Evolutionary conservation across 2,329 filamentous ascomycete species (phyloP).

Genomic region (Aureobasidium sp.): DNA sequence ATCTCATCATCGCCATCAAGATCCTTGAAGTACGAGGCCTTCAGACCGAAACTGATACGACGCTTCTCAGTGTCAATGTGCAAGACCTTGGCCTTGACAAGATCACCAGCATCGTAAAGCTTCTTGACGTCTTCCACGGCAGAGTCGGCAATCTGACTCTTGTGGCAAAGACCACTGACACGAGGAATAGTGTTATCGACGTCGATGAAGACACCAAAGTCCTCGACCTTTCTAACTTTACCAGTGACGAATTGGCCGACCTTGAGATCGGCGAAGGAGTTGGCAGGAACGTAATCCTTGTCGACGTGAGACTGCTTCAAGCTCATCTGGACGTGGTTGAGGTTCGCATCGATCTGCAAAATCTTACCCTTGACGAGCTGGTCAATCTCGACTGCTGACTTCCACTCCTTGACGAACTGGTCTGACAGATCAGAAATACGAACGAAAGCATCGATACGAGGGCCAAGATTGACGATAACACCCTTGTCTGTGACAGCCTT

Average conservation of each 20-base stretch:
- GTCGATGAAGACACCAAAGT: slow-evolving; percentile 91
- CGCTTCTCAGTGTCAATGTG: slow-evolving; percentile 67
- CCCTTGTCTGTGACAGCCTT: slow-evolving; percentile 86
- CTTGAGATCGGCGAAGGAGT: slow-evolving; percentile 69
- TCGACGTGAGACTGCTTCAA: slow-evolving; percentile 80
- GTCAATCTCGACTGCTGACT: slow-evolving; percentile 75
- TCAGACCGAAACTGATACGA: slow-evolving; percentile 81
- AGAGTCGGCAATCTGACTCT: slow-evolving; percentile 83
- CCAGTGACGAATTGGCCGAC: slow-evolving; percentile 77
- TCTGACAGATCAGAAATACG: slow-evolving; percentile 86
- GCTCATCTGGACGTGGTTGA: slow-evolving; percentile 72
- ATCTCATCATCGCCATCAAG: slow-evolving; percentile 40
- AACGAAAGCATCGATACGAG: slow-evolving; percentile 72
- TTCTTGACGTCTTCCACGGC: slow-evolving; percentile 76
- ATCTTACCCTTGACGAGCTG: slow-evolving; percentile 87
- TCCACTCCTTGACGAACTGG: slow-evolving; percentile 90
- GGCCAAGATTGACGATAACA: slow-evolving; percentile 76
- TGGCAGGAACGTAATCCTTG: slow-evolving; percentile 63
- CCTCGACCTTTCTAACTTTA: slow-evolving; percentile 85
- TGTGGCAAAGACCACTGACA: slow-evolving; percentile 87
- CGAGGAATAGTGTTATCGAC: slow-evolving; percentile 72
- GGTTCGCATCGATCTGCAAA: slow-evolving; percentile 57
- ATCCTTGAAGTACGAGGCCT: slow-evolving; percentile 77
- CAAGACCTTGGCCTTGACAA: slow-evolving; percentile 85
- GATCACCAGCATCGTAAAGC: slow-evolving; percentile 81